Percentiles rank a stretch among this genome's conserved stretches.
Conservation (phyloP, 148 eudicot species). For the Rhododendron vialii region DNA sequence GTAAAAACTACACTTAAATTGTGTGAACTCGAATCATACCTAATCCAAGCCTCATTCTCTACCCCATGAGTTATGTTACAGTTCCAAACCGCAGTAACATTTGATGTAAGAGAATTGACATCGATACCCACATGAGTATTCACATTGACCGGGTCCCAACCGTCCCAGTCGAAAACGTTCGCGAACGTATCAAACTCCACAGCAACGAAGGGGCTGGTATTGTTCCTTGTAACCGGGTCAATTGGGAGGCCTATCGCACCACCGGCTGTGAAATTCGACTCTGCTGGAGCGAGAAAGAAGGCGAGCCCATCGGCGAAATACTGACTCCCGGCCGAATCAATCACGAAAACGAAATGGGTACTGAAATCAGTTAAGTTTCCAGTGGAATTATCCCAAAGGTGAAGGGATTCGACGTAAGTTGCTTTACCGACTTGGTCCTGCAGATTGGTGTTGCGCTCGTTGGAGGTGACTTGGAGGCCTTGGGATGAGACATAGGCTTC, state of each 20-base stretch:
- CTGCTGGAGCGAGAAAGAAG: neutral
- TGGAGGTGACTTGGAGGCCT: conserved; percentile 19
- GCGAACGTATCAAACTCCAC: conserved; percentile 14
- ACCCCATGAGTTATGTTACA: neutral
- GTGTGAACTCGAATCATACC: neutral
- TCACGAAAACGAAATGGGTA: conserved; percentile 13
- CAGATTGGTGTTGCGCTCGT: neutral
- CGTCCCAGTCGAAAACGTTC: neutral
- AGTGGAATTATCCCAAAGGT: conserved; percentile 17
- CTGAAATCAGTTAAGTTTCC: neutral
- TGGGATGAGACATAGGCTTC: conserved; percentile 8
- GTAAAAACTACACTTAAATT: neutral
- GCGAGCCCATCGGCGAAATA: conserved; percentile 5
- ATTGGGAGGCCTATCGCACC: neutral
- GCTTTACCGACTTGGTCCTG: neutral
- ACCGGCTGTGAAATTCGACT: no score
- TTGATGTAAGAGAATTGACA: conserved; percentile 10
- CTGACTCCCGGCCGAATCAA: neutral
- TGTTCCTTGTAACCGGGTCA: neutral
- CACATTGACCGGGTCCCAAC: neutral
- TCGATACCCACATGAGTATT: conserved; percentile 16
- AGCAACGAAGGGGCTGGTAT: neutral
- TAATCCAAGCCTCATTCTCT: conserved; percentile 13
- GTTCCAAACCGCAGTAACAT: neutral
- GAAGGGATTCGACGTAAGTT: neutral